A percentile compares a stretch with the other conserved stretches of the same genome.
phyloP scores from a whole-genome alignment of 352 stramenopile genomes.

The Halophytophthora polymorphica region DNA sequence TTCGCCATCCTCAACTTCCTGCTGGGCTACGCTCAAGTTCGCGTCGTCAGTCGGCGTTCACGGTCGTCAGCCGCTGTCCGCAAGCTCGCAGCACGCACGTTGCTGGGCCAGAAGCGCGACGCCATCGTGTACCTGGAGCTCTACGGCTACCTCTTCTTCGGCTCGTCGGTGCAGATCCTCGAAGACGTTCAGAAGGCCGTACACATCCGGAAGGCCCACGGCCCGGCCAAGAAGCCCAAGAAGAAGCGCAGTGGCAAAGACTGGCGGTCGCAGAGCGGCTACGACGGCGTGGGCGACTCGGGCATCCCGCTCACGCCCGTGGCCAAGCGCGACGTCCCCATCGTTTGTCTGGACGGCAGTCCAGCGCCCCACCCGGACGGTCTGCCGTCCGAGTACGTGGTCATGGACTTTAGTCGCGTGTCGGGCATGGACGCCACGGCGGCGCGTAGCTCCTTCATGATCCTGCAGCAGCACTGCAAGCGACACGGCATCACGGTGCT shows the following conservation, averaged over 20 bases:
- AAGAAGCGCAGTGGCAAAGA: slow-evolving; percentile 15
- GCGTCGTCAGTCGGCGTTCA: slow-evolving; percentile 62
- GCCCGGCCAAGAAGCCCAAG: slow-evolving; percentile 18
- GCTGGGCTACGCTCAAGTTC: slow-evolving; percentile 70
- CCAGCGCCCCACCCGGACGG: slow-evolving; percentile 38
- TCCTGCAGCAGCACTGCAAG: slow-evolving; percentile 78
- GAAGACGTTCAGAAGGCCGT: slow-evolving; percentile 79
- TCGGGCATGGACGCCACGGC: slow-evolving; percentile 88
- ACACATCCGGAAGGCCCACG: slow-evolving; percentile 44
- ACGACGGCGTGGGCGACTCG: slow-evolving; percentile 12
- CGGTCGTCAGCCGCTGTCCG: slow-evolving; percentile 60
- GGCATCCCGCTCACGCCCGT: slow-evolving; percentile 53
- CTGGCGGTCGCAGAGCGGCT: slow-evolving; percentile 9
- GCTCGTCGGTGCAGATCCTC: slow-evolving; percentile 79
- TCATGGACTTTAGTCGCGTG: slow-evolving; percentile 87
- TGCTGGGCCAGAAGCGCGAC: slow-evolving; percentile 62
- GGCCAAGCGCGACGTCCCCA: slow-evolving; percentile 43
- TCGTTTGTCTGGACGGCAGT: slow-evolving; percentile 75
- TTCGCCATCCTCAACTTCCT: slow-evolving; percentile 88
- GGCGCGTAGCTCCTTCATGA: slow-evolving; percentile 80
- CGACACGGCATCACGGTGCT: slow-evolving; percentile 62
- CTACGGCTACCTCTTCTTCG: slow-evolving; percentile 86
- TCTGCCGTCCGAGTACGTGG: slow-evolving; percentile 78
- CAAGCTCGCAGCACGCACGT: slow-evolving; percentile 59
- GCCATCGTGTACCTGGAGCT: slow-evolving; percentile 79